These are phyloP conservation scores for Plasmodium adleri DNA, from an alignment of 169 alveolate species.

Conservation along the genomic window DNA sequence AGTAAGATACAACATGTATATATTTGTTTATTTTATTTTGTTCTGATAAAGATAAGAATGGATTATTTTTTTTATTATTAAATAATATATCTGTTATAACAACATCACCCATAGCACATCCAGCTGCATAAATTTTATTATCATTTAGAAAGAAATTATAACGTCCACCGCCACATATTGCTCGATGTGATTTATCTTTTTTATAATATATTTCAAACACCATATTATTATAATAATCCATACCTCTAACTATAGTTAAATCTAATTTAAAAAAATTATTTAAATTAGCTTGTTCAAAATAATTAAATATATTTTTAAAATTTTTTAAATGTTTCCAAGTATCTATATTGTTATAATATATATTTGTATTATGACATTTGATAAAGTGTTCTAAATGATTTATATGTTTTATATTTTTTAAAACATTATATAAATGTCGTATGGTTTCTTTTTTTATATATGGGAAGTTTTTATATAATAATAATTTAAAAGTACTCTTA, in stretches of 20 bases:
- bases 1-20: slow-evolving; percentile 48
- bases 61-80: slow-evolving; percentile 4
- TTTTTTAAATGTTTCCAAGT: background rate
- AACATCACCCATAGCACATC: slow-evolving; percentile 75
- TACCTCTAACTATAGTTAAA: slow-evolving; percentile 52
- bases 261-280: slow-evolving; percentile 26
- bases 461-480: slow-evolving; percentile 30
- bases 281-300: slow-evolving; percentile 32
- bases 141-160: slow-evolving; percentile 25
- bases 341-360: background rate
- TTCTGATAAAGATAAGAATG: no score
- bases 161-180: slow-evolving; percentile 75
- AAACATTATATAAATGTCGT: background rate
- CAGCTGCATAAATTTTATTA: slow-evolving; percentile 28
- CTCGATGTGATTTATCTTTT: slow-evolving; percentile 27
- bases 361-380: background rate
- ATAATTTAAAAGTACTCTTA: slow-evolving; percentile 20
- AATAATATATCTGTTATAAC: slow-evolving; percentile 61
- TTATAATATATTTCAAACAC: slow-evolving; percentile 54
- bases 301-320: slow-evolving; percentile 4
- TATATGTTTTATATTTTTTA: slow-evolving; percentile 4
- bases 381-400: slow-evolving; percentile 11
- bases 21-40: background rate
- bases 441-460: slow-evolving; percentile 13
- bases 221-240: slow-evolving; percentile 59